These are phyloP conservation scores for Carex pumila DNA, from an alignment of 176 grass and related monocot species.

Conservation along the genomic window DNA sequence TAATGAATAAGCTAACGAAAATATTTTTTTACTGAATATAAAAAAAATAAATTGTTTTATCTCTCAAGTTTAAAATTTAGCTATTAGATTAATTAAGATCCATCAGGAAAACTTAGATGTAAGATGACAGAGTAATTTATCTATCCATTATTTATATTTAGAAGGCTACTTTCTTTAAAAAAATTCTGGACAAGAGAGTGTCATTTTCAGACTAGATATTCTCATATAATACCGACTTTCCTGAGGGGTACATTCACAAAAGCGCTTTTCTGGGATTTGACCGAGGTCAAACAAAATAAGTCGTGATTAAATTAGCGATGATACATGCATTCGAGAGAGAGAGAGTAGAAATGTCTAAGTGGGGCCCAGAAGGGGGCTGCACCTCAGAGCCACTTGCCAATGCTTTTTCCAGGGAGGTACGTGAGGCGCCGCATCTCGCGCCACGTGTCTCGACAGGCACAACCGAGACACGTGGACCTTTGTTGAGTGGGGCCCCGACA, in stretches of 20 bases:
- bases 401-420: constrained; percentile 9
- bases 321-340: neutral
- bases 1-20: no score
- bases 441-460: constrained; percentile 26
- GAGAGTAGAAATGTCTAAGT: neutral
- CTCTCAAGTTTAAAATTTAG: no score
- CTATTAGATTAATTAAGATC: no score
- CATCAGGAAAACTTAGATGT: no score
- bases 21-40: no score
- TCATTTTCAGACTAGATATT: neutral
- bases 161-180: neutral
- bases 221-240: neutral
- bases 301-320: neutral
- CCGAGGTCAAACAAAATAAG: neutral
- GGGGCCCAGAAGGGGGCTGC: neutral
- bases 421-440: constrained; percentile 12
- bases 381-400: neutral
- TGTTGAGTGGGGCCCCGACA: constrained; percentile 1
- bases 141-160: neutral
- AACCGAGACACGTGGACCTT: constrained; percentile 17
- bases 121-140: neutral
- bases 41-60: no score
- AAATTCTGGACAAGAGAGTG: neutral
- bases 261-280: neutral
- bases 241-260: neutral